Conservation (phyloP, 139 green algal species). For the Eudorina sp. region DNA sequence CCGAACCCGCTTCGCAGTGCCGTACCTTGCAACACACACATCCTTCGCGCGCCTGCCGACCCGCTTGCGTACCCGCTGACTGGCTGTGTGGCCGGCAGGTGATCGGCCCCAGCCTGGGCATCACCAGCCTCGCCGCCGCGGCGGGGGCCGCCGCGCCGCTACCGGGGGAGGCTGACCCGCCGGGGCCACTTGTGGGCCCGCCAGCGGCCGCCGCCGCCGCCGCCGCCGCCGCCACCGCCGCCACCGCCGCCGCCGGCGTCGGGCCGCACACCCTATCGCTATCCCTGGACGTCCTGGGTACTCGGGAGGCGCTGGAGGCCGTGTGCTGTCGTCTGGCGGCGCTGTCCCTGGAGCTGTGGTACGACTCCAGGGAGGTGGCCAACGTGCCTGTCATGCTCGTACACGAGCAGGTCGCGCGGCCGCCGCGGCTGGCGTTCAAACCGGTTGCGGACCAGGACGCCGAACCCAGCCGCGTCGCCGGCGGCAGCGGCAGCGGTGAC, state of each 20-base stretch:
- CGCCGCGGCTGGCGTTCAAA: neutral
- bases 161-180: too few species aligned
- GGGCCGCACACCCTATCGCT: neutral
- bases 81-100: too few species aligned
- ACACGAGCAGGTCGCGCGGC: neutral
- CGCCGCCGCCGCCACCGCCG: neutral
- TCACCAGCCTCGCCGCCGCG: too few species aligned
- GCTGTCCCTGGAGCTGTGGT: constrained; percentile 34
- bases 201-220: neutral
- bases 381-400: neutral
- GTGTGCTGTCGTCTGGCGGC: neutral
- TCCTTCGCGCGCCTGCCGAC: too few species aligned
- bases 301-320: neutral
- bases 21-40: too few species aligned
- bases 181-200: too few species aligned
- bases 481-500: neutral
- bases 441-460: too few species aligned
- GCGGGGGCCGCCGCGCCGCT: too few species aligned
- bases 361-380: neutral
- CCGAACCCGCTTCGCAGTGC: too few species aligned
- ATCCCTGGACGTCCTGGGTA: neutral
- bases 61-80: too few species aligned
- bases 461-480: neutral
- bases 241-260: neutral
- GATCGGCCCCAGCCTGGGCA: neutral